Conservation (phyloP, 2,329 filamentous ascomycete genomes). For the Fusarium mundagurra region DNA sequence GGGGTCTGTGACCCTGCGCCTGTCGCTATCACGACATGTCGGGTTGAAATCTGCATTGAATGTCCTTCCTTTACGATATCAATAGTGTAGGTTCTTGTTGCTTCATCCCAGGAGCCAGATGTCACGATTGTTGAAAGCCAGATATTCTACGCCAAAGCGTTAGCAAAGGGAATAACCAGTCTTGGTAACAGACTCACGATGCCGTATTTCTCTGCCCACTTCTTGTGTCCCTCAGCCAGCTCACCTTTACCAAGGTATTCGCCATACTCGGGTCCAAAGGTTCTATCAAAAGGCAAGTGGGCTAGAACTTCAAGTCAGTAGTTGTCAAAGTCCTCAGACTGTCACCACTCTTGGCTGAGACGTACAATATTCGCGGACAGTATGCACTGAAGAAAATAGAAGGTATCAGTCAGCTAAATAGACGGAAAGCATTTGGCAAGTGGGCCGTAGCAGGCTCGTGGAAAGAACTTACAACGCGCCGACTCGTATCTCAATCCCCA, state of each 20-base stretch:
- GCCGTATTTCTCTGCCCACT: not conserved
- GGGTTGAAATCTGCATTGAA: not conserved
- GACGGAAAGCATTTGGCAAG: not conserved
- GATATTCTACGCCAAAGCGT: not conserved
- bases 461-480: not conserved
- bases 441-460: too few species aligned
- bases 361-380: not conserved
- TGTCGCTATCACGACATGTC: not conserved
- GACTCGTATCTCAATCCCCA: not conserved
- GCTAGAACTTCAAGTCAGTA: not conserved
- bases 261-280: not conserved
- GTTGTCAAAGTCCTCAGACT: not conserved
- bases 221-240: not conserved
- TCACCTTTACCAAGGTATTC: not conserved
- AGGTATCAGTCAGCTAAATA: not conserved
- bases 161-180: not conserved
- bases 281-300: not conserved
- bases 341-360: too few species aligned
- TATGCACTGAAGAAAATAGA: not conserved
- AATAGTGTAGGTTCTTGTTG: not conserved
- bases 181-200: not conserved
- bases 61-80: not conserved
- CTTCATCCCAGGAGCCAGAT: not conserved
- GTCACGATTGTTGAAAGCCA: not conserved
- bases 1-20: not conserved